These are phyloP conservation scores for Coccomyxa sp. DNA, from an alignment of 139 green algal species.

Conservation along the genomic window DNA sequence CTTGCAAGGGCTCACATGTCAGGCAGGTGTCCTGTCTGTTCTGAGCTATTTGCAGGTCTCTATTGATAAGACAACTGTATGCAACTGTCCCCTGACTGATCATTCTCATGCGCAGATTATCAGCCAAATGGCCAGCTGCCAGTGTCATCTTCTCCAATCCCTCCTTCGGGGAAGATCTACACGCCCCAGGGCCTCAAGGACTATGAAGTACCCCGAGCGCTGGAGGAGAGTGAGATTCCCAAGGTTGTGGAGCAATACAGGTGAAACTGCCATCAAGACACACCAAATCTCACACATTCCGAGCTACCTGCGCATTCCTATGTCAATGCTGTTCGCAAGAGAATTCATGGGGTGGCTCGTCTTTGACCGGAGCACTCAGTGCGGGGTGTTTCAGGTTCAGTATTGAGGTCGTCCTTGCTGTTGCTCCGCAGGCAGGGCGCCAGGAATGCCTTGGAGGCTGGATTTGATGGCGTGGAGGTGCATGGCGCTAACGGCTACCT, in stretches of 20 bases:
- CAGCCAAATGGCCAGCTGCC: slow-evolving; percentile 51
- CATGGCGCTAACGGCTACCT: slow-evolving; percentile 39
- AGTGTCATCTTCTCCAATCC: slow-evolving; percentile 45
- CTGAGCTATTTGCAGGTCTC: neutral
- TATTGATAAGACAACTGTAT: neutral
- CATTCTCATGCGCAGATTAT: slow-evolving; percentile 20
- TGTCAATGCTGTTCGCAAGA: too few species aligned
- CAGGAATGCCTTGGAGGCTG: slow-evolving; percentile 24
- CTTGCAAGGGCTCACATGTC: too few species aligned
- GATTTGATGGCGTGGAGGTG: slow-evolving; percentile 53
- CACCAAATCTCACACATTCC: too few species aligned
- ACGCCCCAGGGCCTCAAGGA: neutral
- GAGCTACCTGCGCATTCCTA: too few species aligned
- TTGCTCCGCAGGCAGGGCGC: slow-evolving; percentile 4
- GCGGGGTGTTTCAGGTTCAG: too few species aligned
- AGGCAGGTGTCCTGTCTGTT: too few species aligned
- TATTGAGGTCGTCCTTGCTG: too few species aligned
- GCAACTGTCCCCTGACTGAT: neutral
- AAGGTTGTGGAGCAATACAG: slow-evolving; percentile 21
- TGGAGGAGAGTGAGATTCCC: slow-evolving; percentile 37
- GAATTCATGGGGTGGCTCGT: too few species aligned
- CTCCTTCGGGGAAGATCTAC: slow-evolving; percentile 22
- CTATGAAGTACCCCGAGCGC: slow-evolving; percentile 25
- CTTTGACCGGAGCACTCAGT: too few species aligned
- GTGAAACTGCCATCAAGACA: neutral